Conservation (phyloP, 2,329 filamentous ascomycete genomes). For the Epichloe baconii region DNA sequence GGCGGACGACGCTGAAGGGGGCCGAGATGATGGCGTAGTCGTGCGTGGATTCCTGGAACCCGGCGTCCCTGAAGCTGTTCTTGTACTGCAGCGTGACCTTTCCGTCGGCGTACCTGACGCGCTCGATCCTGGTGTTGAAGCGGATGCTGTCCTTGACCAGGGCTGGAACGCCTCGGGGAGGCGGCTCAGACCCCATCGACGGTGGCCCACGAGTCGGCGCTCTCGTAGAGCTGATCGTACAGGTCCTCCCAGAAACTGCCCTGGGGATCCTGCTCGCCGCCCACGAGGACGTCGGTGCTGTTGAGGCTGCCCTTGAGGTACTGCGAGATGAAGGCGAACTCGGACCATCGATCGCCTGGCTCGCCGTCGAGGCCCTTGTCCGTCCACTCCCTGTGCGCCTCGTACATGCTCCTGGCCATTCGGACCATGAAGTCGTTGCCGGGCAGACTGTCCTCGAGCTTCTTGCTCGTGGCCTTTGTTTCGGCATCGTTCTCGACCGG, state of each 20-base stretch:
- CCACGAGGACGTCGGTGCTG: conserved; percentile 31
- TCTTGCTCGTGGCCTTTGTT: conserved; percentile 21
- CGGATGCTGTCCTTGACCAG: conserved; percentile 43
- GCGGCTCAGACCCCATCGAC: conserved; percentile 4
- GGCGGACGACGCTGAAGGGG: conserved; percentile 50
- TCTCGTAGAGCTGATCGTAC: conserved; percentile 6
- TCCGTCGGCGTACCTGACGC: conserved; percentile 37
- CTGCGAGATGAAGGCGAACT: conserved; percentile 49
- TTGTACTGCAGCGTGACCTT: conserved; percentile 49
- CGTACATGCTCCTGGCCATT: conserved; percentile 29
- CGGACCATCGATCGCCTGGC: conserved; percentile 51
- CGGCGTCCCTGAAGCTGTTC: conserved; percentile 23
- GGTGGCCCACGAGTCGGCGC: conserved; percentile 14
- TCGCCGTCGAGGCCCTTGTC: conserved; percentile 23
- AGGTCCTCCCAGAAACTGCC: conserved; percentile 33
- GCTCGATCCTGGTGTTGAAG: conserved; percentile 43
- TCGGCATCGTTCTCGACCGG: conserved; percentile 17
- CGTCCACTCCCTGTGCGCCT: conserved; percentile 27
- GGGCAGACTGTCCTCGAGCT: conserved; percentile 22
- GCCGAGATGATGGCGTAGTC: conserved; percentile 55
- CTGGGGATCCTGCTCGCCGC: conserved; percentile 20
- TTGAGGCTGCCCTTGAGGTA: conserved; percentile 40
- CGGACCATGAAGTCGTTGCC: conserved; percentile 22
- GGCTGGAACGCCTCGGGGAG: conserved; percentile 48
- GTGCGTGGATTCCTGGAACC: conserved; percentile 36